These are phyloP conservation scores for Chimonanthus salicifolius DNA, from an alignment of 164 flowering plant species.

Conservation along the genomic window DNA sequence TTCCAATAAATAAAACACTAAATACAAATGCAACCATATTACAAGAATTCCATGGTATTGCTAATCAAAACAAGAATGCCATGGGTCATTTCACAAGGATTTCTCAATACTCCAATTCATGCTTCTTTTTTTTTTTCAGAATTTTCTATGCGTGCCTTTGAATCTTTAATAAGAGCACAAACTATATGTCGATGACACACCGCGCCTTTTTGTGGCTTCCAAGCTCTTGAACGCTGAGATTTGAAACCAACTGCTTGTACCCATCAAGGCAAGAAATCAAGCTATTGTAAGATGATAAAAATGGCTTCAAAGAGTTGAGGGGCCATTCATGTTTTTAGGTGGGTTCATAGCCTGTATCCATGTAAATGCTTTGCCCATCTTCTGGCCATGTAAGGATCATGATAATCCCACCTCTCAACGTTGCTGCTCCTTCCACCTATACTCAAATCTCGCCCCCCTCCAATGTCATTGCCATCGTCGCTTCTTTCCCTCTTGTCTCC, in stretches of 20 bases:
- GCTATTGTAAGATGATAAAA: background rate
- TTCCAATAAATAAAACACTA: background rate
- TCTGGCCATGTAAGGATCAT: slow-evolving; percentile 85
- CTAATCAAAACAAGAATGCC: background rate
- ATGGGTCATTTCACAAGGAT: background rate
- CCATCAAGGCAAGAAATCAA: background rate
- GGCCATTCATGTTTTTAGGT: background rate
- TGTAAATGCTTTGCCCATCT: slow-evolving; percentile 95
- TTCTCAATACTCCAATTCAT: background rate
- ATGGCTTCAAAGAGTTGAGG: background rate
- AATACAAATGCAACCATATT: background rate
- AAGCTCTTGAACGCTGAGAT: too few relatives aligned
- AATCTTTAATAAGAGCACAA: too few relatives aligned
- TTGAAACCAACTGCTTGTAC: background rate
- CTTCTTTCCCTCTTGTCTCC: slow-evolving; percentile 33
- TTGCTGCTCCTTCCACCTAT: slow-evolving; percentile 50
- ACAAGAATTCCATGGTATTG: background rate
- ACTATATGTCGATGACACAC: too few relatives aligned
- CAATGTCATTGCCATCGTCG: slow-evolving; percentile 19
- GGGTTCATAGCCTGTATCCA: slow-evolving; percentile 54
- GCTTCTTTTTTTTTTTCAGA: background rate
- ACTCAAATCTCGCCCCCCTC: slow-evolving; percentile 23
- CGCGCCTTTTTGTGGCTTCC: too few relatives aligned
- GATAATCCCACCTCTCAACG: slow-evolving; percentile 73
- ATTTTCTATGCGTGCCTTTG: too few relatives aligned